phyloP scores from a whole-genome alignment of 306 rosid species.

The Spatholobus suberectus region DNA sequence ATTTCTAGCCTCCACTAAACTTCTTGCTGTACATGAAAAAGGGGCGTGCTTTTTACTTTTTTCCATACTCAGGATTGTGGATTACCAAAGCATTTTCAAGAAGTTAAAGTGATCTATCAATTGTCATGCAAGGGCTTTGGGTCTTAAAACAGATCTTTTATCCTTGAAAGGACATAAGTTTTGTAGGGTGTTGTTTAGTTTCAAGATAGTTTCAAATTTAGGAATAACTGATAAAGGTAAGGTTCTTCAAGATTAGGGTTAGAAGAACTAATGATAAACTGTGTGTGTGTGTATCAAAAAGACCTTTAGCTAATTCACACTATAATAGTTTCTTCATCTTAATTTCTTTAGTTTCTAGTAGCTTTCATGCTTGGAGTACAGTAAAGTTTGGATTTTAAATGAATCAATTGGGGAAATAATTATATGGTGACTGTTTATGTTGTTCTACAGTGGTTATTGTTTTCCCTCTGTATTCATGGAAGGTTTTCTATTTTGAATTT shows the following conservation, averaged over 20 bases:
- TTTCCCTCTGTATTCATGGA: background rate
- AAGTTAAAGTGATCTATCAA: background rate
- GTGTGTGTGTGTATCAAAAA: background rate
- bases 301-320: background rate
- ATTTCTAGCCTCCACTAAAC: background rate
- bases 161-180: constrained; percentile 2
- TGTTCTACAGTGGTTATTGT: background rate
- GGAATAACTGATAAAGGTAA: background rate
- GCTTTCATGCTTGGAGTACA: constrained; percentile 2
- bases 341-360: background rate
- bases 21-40: background rate
- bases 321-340: background rate
- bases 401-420: background rate
- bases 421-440: background rate
- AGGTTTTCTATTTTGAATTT: background rate
- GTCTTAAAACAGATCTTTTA: background rate
- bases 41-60: too few relatives aligned
- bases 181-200: background rate
- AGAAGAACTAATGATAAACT: background rate
- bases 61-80: background rate
- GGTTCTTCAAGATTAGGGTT: background rate
- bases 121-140: background rate
- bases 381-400: background rate
- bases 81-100: background rate
- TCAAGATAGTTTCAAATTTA: background rate